Base-by-base conservation (phyloP, 2,329 filamentous ascomycete species). In the Drechslerella coelobrocha region DNA sequence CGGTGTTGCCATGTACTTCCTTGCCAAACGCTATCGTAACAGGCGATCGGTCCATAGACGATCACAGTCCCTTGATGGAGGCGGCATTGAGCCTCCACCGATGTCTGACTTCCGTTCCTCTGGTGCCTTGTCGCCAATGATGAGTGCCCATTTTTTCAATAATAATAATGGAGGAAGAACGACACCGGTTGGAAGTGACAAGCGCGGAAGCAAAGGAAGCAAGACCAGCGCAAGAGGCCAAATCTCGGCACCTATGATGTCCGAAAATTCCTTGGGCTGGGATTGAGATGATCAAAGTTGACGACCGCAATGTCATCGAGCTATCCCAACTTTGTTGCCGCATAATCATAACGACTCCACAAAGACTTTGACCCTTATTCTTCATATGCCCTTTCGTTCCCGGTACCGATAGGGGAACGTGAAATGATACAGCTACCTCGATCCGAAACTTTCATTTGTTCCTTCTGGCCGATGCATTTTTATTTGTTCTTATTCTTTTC, bases 201-300 rank as follows among this genome's bases (percentile, higher is more conserved):
- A 84, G 74, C 92, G 89, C 78, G 89, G 89, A 74, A 85, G 86
- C 68, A 84, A 83, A 74, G 84, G 84, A 71, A 82, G 81, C 52
- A 78, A 77, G 66, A 78, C 77, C 53, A 88, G 84, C 74, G 83
- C 85, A 61, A 81, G 88, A 72, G 88, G 87, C 60, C 84, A 87
- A 76, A 85, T 97, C 78, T 95, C 90, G 72, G 90, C 91, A 31
- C 92, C 92, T 2, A 89, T 96, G 73, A 92, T 92, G 79, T 89
- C 92, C 2, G 92, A 95, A 82, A 97, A 97, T 84, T 96, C 91
- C 55, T 85, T 97, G 74, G 92, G 92, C 76, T 97, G 92, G 92
- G 96, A 95, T 82, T 97, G 84, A 86, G 76, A 54, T 52, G 60
- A 59, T 47, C 27, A 24, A 37, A 26, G 34, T 56, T 72, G 37